Evolutionary conservation across 768 basidiomycete species (phyloP).

Genomic region (Phlebiopsis flavidoalba): DNA sequence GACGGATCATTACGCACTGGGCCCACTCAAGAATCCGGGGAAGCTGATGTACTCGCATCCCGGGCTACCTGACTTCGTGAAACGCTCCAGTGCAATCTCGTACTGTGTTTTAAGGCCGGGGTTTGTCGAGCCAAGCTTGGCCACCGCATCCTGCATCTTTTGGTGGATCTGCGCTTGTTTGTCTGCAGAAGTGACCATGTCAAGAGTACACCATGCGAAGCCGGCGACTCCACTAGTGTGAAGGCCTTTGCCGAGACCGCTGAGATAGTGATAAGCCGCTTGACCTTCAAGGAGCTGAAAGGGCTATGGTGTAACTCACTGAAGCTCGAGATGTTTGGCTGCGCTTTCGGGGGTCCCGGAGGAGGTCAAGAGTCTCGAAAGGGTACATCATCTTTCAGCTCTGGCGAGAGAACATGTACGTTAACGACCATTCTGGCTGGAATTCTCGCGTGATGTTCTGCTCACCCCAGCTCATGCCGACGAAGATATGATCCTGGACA

Average conservation of each 20-base stretch:
- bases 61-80: slow-evolving; percentile 12
- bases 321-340: slow-evolving; percentile 6
- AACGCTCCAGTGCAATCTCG: slow-evolving; percentile 16
- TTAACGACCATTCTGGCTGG: not conserved
- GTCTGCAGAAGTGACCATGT: not conserved
- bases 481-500: slow-evolving; percentile 37
- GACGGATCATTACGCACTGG: not conserved
- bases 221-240: slow-evolving; percentile 9
- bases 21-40: slow-evolving; percentile 5
- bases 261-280: too few relatives aligned
- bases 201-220: slow-evolving; percentile 3
- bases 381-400: slow-evolving; percentile 12
- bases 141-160: slow-evolving; percentile 3
- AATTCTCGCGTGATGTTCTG: not conserved
- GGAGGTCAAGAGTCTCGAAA: slow-evolving; percentile 11
- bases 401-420: not conserved
- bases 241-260: not conserved
- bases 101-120: slow-evolving; percentile 22
- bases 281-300: not conserved
- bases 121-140: not conserved
- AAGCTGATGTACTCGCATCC: slow-evolving; percentile 19
- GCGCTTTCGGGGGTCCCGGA: slow-evolving; percentile 8
- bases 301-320: not conserved
- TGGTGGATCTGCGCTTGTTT: not conserved
- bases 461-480: slow-evolving; percentile 19